Conservation (phyloP, 2,329 filamentous ascomycete species). For the Rutstroemia sp. region DNA sequence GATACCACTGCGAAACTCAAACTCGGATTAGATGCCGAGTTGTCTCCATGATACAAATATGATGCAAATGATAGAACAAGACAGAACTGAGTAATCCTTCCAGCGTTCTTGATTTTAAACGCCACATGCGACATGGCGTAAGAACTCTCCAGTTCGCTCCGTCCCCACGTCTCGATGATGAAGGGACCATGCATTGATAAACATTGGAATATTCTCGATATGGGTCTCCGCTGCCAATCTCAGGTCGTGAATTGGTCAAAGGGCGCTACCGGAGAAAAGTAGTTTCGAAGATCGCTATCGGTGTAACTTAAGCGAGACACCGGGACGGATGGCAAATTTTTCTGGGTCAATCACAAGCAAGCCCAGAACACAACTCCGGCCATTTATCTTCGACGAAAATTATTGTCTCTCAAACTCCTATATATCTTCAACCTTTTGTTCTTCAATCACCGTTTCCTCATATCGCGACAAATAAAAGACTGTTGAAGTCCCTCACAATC, state of each 20-base stretch:
- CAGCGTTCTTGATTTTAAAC: neutral
- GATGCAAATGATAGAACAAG: neutral
- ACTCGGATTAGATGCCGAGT: neutral
- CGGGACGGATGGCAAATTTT: neutral
- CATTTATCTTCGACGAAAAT: neutral
- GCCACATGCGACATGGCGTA: neutral
- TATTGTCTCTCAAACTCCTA: neutral
- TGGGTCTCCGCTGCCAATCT: neutral
- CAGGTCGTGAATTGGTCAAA: neutral
- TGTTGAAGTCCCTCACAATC: neutral
- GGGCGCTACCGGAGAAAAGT: neutral
- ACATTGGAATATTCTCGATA: neutral
- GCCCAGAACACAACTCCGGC: neutral
- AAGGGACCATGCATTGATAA: neutral
- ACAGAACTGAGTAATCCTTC: neutral
- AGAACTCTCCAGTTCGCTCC: neutral
- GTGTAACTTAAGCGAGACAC: neutral
- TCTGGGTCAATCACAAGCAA: neutral
- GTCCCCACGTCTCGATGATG: neutral
- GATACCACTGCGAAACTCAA: neutral
- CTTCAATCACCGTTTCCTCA: neutral
- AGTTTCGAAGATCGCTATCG: neutral
- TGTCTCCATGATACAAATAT: neutral
- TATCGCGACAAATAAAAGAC: neutral
- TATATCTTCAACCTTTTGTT: neutral